Percentiles rank a stretch among this genome's conserved stretches.
phyloP scores from a whole-genome alignment of 2,329 filamentous ascomycete species.

The Lasiodiplodia sp. region DNA sequence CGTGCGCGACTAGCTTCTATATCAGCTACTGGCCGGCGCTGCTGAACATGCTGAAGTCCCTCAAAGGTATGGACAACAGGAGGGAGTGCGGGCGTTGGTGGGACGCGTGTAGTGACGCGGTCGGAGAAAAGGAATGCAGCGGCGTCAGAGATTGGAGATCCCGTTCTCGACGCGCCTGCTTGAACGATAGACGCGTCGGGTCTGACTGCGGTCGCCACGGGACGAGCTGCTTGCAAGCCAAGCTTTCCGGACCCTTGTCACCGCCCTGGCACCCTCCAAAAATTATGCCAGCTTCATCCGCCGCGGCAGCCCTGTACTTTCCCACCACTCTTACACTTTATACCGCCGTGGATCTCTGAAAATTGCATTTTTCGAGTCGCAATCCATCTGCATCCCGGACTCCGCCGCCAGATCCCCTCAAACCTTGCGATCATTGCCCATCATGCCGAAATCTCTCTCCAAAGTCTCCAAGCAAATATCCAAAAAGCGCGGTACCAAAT shows the following conservation, averaged over 20 bases:
- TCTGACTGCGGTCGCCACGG: constrained; percentile 7
- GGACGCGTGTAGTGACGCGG: constrained; percentile 13
- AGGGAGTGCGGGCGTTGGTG: not conserved
- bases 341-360: not conserved
- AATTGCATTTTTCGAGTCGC: not conserved
- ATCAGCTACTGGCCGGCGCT: constrained; percentile 8
- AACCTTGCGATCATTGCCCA: not conserved
- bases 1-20: constrained; percentile 6
- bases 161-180: constrained; percentile 23
- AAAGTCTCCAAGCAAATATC: constrained; percentile 90
- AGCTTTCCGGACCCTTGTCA: not conserved
- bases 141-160: constrained; percentile 12
- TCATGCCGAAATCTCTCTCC: constrained; percentile 77
- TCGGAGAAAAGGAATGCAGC: constrained; percentile 17
- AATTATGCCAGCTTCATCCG: constrained; percentile 9
- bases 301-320: not conserved
- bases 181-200: constrained; percentile 20
- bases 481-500: constrained; percentile 78
- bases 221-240: not conserved
- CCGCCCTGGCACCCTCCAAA: constrained; percentile 19
- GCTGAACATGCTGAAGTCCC: constrained; percentile 5
- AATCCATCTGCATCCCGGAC: not conserved
- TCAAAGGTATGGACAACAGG: not conserved
- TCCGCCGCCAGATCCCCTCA: not conserved
- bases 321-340: not conserved